A percentile compares a stretch with the other conserved stretches of the same genome.
Evolutionary conservation across 83 land plant genomes (phyloP).

Genomic region (Thuja plicata): DNA sequence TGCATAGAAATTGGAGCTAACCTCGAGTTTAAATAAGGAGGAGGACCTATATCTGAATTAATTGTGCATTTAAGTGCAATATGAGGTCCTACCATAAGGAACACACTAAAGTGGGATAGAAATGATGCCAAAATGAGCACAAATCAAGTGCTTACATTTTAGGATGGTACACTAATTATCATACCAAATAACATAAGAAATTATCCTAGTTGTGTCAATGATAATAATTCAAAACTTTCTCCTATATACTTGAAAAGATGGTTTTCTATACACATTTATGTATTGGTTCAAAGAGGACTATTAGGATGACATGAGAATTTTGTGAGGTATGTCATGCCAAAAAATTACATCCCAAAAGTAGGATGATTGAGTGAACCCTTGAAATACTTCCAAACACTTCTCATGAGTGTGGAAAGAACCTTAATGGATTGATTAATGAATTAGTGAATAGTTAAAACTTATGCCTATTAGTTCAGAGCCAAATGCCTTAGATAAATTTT

Average conservation of each 20-base stretch:
- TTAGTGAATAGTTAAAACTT: too few species aligned
- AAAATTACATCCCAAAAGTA: neutral
- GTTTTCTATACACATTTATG: neutral
- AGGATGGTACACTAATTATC: too few species aligned
- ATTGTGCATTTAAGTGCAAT: too few species aligned
- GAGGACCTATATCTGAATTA: too few species aligned
- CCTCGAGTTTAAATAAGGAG: too few species aligned
- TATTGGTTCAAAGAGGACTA: neutral
- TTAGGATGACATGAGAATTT: neutral
- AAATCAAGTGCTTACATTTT: too few species aligned
- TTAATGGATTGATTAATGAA: neutral
- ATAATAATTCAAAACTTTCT: neutral
- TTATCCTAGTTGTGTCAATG: neutral
- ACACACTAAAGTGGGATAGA: too few species aligned
- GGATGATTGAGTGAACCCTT: neutral
- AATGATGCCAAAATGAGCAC: too few species aligned
- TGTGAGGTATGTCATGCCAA: neutral
- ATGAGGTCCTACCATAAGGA: too few species aligned
- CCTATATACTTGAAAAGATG: neutral
- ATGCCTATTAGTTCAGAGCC: neutral
- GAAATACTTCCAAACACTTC: neutral
- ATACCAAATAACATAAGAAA: neutral
- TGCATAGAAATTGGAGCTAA: too few species aligned
- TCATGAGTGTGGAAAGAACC: neutral
- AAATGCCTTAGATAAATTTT: neutral